Evolutionary conservation across 495 filamentous ascomycete species (phyloP).

Genomic region (Hypoxylon intermedium): DNA sequence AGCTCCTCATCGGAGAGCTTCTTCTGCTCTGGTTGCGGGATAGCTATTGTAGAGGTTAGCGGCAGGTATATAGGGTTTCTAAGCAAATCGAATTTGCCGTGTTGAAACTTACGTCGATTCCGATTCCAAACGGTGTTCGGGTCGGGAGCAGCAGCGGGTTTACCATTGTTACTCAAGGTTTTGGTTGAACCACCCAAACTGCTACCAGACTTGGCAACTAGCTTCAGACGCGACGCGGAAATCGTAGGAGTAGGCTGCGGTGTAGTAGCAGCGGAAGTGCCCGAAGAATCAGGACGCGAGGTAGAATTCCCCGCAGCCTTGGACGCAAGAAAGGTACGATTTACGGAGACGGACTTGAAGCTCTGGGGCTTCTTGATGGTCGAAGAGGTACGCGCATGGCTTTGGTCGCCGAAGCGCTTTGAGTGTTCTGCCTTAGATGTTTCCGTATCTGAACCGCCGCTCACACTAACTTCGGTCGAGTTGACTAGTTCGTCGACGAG

Average conservation of each 20-base stretch:
- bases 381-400: conserved; percentile 71
- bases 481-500: conserved; percentile 57
- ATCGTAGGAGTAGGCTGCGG: conserved; percentile 46
- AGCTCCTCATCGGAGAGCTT: conserved; percentile 97
- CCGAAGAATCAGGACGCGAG: conserved; percentile 60
- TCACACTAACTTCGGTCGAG: conserved; percentile 64
- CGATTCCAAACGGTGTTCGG: conserved; percentile 93
- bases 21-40: conserved; percentile 80
- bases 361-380: conserved; percentile 79
- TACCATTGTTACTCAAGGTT: conserved; percentile 61
- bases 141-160: conserved; percentile 61
- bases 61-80: conserved; percentile 24
- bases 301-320: conserved; percentile 52
- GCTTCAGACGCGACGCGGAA: conserved; percentile 54
- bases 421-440: conserved; percentile 58
- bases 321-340: conserved; percentile 79
- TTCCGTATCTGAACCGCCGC: conserved; percentile 75
- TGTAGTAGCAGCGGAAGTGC: conserved; percentile 43
- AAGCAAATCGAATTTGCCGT: conserved; percentile 1
- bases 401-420: conserved; percentile 60
- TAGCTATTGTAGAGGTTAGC: conserved; percentile 59
- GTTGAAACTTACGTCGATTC: conserved; percentile 78
- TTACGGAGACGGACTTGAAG: conserved; percentile 95
- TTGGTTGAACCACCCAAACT: conserved; percentile 52
- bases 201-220: conserved; percentile 62